phyloP scores from a whole-genome alignment of 768 basidiomycete genomes.

The Pholiota molesta region DNA sequence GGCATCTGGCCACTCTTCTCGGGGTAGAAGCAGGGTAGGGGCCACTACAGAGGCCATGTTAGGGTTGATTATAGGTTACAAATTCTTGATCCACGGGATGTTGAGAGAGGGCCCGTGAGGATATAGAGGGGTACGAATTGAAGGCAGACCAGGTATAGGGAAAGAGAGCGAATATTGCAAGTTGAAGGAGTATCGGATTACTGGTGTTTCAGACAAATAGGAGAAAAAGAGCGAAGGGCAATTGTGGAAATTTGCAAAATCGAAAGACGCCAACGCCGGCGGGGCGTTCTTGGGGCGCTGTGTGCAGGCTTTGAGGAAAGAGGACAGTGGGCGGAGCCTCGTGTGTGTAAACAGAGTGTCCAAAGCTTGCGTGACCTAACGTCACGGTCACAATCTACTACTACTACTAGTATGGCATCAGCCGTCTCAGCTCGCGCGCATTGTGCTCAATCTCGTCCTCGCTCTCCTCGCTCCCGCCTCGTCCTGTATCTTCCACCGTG shows the following conservation, averaged over 20 bases:
- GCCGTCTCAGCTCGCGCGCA: slow-evolving; percentile 58
- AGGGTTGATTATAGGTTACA: slow-evolving; percentile 15
- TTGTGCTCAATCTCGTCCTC: slow-evolving; percentile 63
- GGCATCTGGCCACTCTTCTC: slow-evolving; percentile 86
- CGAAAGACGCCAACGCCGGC: slow-evolving; percentile 10
- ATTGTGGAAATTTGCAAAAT: neutral
- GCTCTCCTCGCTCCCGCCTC: slow-evolving; percentile 41
- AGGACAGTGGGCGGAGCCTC: slow-evolving; percentile 16
- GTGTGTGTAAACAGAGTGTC: slow-evolving; percentile 32
- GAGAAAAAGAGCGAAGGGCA: slow-evolving; percentile 13
- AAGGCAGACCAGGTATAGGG: neutral
- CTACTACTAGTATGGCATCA: slow-evolving; percentile 59
- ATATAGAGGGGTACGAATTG: neutral
- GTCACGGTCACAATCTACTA: slow-evolving; percentile 1
- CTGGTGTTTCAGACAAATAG: slow-evolving; percentile 13
- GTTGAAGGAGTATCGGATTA: slow-evolving; percentile 7
- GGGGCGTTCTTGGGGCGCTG: slow-evolving; percentile 17
- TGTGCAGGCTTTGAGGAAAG: slow-evolving; percentile 13
- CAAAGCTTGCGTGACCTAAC: slow-evolving; percentile 22
- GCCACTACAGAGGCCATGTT: slow-evolving; percentile 64
- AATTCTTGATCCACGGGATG: neutral
- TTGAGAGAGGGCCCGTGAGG: no score
- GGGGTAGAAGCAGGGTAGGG: slow-evolving; percentile 51
- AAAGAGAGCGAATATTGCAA: slow-evolving; percentile 9
- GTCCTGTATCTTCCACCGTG: slow-evolving; percentile 21